These are phyloP conservation scores for Trifolium subterraneum DNA, from an alignment of 306 rosid genomes.

Conservation along the genomic window DNA sequence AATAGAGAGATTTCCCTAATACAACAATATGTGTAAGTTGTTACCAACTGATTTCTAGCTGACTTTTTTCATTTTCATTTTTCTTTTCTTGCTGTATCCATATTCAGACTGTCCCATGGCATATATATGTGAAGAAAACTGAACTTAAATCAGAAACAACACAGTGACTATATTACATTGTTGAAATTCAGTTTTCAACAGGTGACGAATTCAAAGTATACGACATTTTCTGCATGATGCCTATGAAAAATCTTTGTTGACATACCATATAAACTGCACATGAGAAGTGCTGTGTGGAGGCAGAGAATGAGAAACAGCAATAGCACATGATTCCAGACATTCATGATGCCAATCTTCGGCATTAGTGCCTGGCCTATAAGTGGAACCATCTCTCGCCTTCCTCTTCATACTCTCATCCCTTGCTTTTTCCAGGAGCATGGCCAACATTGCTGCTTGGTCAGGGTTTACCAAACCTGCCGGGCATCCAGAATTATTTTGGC, in stretches of 20 bases:
- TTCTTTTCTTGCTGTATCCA: constrained; percentile 6
- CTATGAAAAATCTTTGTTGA: constrained; percentile 37
- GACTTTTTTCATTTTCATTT: not conserved
- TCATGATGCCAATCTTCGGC: constrained; percentile 73
- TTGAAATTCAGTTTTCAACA: constrained; percentile 20
- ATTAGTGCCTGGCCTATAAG: constrained; percentile 45
- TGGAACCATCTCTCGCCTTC: constrained; percentile 52
- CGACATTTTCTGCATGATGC: constrained; percentile 20
- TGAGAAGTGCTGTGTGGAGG: constrained; percentile 58
- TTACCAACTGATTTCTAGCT: not conserved
- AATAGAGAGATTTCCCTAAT: not conserved
- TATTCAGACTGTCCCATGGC: not conserved
- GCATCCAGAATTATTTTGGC: constrained; percentile 54
- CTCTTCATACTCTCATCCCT: constrained; percentile 55
- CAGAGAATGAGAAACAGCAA: constrained; percentile 62
- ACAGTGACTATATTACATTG: constrained; percentile 4
- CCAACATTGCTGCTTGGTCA: constrained; percentile 63
- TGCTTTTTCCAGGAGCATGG: constrained; percentile 75
- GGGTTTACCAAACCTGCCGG: constrained; percentile 51
- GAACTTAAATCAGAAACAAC: constrained; percentile 2
- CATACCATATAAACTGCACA: constrained; percentile 78
- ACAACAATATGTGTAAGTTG: not conserved
- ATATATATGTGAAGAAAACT: constrained; percentile 21
- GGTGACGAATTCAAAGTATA: not conserved
- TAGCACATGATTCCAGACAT: constrained; percentile 72